Base-by-base conservation (phyloP, 129 eudicot genomes). In the Pulicaria dysenterica region DNA sequence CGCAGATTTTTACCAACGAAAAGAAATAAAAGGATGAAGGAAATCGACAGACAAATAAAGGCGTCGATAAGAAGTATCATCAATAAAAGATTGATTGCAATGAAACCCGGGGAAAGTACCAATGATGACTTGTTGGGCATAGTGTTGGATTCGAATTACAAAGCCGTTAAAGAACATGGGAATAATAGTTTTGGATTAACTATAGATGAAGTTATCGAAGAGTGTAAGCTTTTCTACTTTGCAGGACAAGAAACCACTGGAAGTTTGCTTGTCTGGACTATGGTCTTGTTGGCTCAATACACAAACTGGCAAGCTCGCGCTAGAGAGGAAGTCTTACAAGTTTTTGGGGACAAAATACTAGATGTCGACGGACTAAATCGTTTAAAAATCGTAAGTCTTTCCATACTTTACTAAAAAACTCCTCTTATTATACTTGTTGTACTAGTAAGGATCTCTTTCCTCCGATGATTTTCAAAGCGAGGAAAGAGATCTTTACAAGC, bases 241-340 rank as follows among this genome's bases (percentile, higher is more conserved):
- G 76, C 81, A 3, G 76, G 81, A 69, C 75, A 68, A 45, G 76
- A 77, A 12, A 68, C 81, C 8, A 60, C 71, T 0, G 41, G 34
- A 39, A 68, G 13, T 68, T 17, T 69, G 39, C 74, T 77, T 67
- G 76, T 77, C 38, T 77, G 81, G 81, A 50, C 81, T 7, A 77
- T 77, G 81, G n/a, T 70, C 34, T 77, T 77, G 55, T 40, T 77
- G 36, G 63, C 64, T 60, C 72, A 49, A 50, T 41, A 77, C 46
- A 44, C 50, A 5, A 5, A 70, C n/a, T 77, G 72, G 82, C 82
- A 77, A 44, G 54, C n/a, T 1, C 58, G 19, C 2, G 76, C 81
- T 12, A 59, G 81, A 49, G 76, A 69, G 8, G 81, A 77, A 58
- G 76, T 77, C 17, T 70, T 47, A 69, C 77, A 5, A 1, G 51